Conservation (phyloP, 352 stramenopile species). For the Pseudoperonospora humuli region DNA sequence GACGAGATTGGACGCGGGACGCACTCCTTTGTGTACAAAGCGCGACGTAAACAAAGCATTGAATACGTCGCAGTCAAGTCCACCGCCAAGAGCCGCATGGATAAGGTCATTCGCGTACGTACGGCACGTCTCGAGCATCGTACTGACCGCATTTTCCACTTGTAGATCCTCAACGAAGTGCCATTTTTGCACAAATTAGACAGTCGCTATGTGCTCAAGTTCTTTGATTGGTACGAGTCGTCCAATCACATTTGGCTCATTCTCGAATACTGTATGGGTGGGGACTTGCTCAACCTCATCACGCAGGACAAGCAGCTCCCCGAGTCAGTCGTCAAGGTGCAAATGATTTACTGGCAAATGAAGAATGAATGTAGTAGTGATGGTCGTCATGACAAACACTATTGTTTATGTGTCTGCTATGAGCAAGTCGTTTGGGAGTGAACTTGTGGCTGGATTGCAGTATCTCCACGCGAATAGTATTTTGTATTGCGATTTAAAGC, state of each 20-base stretch:
- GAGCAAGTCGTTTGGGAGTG: conserved; percentile 68
- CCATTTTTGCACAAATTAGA: conserved; percentile 85
- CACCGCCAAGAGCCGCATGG: conserved; percentile 87
- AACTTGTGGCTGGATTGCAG: conserved; percentile 73
- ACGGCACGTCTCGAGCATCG: too few relatives aligned
- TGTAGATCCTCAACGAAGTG: conserved; percentile 81
- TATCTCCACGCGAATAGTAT: conserved; percentile 86
- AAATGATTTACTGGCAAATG: not conserved
- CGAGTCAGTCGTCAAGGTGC: conserved; percentile 63
- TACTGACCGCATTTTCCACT: not conserved
- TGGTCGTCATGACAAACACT: not conserved
- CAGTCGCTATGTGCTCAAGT: conserved; percentile 84
- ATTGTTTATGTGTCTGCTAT: not conserved
- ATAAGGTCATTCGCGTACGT: too few relatives aligned
- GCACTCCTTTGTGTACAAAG: conserved; percentile 90
- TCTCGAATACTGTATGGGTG: conserved; percentile 90
- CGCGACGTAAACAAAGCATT: conserved; percentile 87
- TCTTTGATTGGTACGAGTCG: conserved; percentile 95
- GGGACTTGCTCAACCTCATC: conserved; percentile 86
- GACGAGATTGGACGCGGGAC: conserved; percentile 89
- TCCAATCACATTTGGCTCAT: conserved; percentile 94
- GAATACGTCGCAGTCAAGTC: conserved; percentile 92
- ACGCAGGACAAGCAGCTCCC: conserved; percentile 84
- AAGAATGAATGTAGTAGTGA: too few relatives aligned
- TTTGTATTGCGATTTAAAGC: conserved; percentile 89